Evolutionary conservation across 2,329 filamentous ascomycete species (phyloP).

Genomic region (Aspergillus aculeatinus): DNA sequence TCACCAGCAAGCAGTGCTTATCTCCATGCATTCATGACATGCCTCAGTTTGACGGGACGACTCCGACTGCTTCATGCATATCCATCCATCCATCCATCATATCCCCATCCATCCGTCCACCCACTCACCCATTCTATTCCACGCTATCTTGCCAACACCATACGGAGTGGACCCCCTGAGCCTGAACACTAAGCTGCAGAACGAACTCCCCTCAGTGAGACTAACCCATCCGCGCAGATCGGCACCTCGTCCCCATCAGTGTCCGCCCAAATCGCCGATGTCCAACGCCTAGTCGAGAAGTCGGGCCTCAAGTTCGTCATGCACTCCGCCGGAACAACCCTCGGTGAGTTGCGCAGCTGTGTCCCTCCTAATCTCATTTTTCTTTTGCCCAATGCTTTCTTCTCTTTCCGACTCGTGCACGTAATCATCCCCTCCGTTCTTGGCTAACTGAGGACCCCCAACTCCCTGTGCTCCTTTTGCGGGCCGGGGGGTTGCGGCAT

Average conservation of each 20-base stretch:
- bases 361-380: too few species aligned
- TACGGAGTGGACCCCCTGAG: neutral
- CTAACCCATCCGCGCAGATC: constrained; percentile 52
- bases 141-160: neutral
- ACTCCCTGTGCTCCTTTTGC: neutral
- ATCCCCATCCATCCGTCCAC: neutral
- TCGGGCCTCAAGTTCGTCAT: constrained; percentile 81
- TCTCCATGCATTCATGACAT: neutral
- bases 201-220: neutral
- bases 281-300: constrained; percentile 78
- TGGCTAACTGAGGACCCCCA: constrained; percentile 4
- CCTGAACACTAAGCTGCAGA: neutral
- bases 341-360: constrained; percentile 59
- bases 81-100: neutral
- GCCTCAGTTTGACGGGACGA: neutral
- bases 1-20: neutral
- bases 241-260: constrained; percentile 77
- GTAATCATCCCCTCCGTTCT: neutral
- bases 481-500: neutral
- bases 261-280: constrained; percentile 79
- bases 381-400: neutral
- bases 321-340: constrained; percentile 91
- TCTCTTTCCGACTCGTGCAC: neutral
- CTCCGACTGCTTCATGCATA: neutral
- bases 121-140: neutral